Base-by-base conservation (phyloP, 257 asterid genomes). In the Solanum raphanifolium region DNA sequence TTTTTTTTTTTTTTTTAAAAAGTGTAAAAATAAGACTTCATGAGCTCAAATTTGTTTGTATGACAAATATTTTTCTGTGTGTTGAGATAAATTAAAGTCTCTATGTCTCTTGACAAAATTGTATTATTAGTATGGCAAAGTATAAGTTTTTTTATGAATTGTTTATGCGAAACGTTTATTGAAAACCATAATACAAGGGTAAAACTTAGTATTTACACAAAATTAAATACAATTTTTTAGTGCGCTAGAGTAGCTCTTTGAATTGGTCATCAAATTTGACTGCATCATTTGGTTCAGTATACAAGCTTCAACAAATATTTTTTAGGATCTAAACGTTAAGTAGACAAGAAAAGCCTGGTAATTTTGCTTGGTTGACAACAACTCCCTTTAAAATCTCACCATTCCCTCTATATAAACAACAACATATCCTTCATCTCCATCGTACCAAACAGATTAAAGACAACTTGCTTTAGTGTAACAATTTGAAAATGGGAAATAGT, bases 281-380 rank as follows among this genome's bases (percentile, higher is more conserved):
- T 27, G 27, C 85, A 25, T 8, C n/a, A 41, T n/a, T 23, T 76
- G 58, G 60, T 76, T 76, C 23, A 38, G 94, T 92, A 13, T 88
- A 86, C 89, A 38, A 39, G 29, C 34, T 76, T 39, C 34, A 39
- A 20, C 23, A 78, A 78, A 78, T 39, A 3, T 13, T 12, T 75
- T 75, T 38, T 41, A 75, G 83, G 83, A 75, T 38, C 55, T 75
- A 38, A 36, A 23, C 32, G 21, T 75, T 18, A 72, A 43, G 15
- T 81, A 3, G 10, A 48, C 7, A 27, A 4, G 6, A 25, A 81
- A 55, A 62, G 87, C 90, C 89, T 39, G 20, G 35, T 34, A 18
- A 46, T 41, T 91, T 15, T 95, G 94, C 95, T 93, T 92, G 98
- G 12, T 86, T 10, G 87, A 85, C 97, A 93, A 92, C 87, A 93